Conservation (phyloP, 768 basidiomycete species). For the Kwoniella sp. region DNA sequence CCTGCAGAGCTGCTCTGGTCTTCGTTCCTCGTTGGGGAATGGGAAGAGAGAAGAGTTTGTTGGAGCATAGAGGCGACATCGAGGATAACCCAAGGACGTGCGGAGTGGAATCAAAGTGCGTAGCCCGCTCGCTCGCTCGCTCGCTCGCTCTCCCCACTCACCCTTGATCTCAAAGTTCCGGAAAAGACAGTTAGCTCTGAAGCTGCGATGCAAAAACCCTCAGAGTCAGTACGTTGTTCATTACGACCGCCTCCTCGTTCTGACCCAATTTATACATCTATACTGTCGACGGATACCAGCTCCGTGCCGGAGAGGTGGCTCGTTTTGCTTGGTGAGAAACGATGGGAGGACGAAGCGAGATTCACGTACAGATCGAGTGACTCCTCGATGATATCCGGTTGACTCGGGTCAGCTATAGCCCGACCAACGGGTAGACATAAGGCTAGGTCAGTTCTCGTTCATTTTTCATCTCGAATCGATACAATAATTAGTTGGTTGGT, state of each 20-base stretch:
- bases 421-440: not conserved
- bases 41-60: too few species aligned
- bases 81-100: too few species aligned
- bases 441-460: not conserved
- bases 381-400: slow-evolving; percentile 91
- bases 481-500: too few species aligned
- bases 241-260: not conserved
- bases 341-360: too few species aligned
- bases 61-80: not conserved
- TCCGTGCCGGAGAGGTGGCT: too few species aligned
- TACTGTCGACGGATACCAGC: too few species aligned
- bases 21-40: too few species aligned
- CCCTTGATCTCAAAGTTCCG: slow-evolving; percentile 99
- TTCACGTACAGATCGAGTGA: slow-evolving; percentile 70
- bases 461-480: too few species aligned
- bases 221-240: not conserved
- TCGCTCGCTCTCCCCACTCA: not conserved
- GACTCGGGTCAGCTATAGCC: slow-evolving; percentile 69
- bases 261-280: too few species aligned
- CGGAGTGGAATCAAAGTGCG: not conserved
- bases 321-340: too few species aligned
- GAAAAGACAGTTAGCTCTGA: slow-evolving; percentile 98
- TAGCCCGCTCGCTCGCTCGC: too few species aligned
- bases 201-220: slow-evolving; percentile 57
- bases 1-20: too few species aligned